These are phyloP conservation scores for Apophysomyces sp. DNA, from an alignment of 371 early-diverging fungal species.

Conservation along the genomic window DNA sequence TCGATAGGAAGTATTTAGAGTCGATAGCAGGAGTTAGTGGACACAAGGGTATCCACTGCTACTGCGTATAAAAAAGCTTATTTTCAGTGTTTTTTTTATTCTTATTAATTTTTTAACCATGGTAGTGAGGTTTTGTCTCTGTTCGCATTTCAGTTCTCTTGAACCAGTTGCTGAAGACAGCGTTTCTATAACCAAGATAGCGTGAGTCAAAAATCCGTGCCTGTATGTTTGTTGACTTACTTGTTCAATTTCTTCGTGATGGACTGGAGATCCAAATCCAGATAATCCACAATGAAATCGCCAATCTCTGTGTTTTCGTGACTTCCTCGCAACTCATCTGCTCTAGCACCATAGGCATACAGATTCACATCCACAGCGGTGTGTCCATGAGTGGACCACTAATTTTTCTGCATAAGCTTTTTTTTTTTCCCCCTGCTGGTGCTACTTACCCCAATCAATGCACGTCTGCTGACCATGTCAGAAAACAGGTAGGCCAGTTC, in stretches of 20 bases:
- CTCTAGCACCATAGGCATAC: constrained; percentile 65
- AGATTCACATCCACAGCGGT: constrained; percentile 60
- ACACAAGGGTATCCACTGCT: no score
- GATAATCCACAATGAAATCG: constrained; percentile 52
- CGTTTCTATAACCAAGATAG: background rate
- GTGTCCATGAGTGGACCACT: constrained; percentile 63
- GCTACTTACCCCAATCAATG: constrained; percentile 53
- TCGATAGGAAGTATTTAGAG: background rate
- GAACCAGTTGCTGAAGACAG: background rate
- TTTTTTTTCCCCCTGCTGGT: background rate
- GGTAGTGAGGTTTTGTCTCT: background rate
- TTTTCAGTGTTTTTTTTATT: no score
- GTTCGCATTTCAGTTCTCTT: background rate
- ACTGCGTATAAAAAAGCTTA: no score
- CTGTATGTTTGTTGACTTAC: no score
- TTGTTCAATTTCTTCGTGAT: constrained; percentile 50
- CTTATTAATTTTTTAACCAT: no score
- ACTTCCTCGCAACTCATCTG: constrained; percentile 62
- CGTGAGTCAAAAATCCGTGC: background rate
- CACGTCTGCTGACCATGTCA: constrained; percentile 55
- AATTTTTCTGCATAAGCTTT: background rate
- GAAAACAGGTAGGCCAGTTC: constrained; percentile 40
- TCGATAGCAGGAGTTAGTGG: no score
- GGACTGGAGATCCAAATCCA: constrained; percentile 54
- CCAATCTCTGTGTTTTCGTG: constrained; percentile 84